Conservation (phyloP, 2,329 filamentous ascomycete species). For the Scedosporium minutisporum region DNA sequence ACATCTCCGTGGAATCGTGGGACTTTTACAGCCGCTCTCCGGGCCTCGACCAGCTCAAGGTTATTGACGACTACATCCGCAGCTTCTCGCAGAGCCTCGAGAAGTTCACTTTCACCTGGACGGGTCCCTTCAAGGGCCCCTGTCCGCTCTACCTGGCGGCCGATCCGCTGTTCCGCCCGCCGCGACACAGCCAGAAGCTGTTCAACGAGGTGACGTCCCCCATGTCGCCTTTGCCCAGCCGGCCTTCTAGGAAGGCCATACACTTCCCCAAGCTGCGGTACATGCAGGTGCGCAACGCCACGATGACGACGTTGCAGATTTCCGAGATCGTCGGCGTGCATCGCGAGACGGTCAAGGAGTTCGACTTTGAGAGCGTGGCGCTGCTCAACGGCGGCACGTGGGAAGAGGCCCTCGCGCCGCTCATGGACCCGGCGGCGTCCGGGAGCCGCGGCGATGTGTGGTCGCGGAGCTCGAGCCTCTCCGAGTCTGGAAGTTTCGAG, state of each 20-base stretch:
- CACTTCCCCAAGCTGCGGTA: constrained; percentile 58
- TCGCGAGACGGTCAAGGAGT: constrained; percentile 59
- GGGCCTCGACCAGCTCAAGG: constrained; percentile 61
- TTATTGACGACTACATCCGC: constrained; percentile 73
- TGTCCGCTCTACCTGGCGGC: constrained; percentile 61
- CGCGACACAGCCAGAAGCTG: constrained; percentile 44
- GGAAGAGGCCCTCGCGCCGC: constrained; percentile 71
- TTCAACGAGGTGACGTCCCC: constrained; percentile 56
- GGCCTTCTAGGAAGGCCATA: constrained; percentile 44
- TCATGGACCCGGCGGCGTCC: constrained; percentile 33
- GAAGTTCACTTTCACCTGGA: constrained; percentile 69
- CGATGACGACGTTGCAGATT: constrained; percentile 63
- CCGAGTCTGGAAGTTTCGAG: constrained; percentile 4
- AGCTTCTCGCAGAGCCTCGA: constrained; percentile 57
- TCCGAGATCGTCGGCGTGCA: constrained; percentile 59
- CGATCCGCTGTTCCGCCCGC: constrained; percentile 59
- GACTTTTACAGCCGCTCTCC: constrained; percentile 50
- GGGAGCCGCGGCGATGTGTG: constrained; percentile 25
- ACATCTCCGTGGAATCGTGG: constrained; percentile 64
- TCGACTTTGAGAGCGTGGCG: constrained; percentile 69
- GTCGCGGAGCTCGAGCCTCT: constrained; percentile 17
- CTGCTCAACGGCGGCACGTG: constrained; percentile 61
- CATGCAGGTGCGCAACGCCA: constrained; percentile 62
- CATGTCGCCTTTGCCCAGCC: constrained; percentile 51
- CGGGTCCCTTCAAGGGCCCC: constrained; percentile 59